A percentile compares a stretch with the other conserved stretches of the same genome.
Conservation (phyloP, 2,329 filamentous ascomycete species). For the Beauveria bassiana region DNA sequence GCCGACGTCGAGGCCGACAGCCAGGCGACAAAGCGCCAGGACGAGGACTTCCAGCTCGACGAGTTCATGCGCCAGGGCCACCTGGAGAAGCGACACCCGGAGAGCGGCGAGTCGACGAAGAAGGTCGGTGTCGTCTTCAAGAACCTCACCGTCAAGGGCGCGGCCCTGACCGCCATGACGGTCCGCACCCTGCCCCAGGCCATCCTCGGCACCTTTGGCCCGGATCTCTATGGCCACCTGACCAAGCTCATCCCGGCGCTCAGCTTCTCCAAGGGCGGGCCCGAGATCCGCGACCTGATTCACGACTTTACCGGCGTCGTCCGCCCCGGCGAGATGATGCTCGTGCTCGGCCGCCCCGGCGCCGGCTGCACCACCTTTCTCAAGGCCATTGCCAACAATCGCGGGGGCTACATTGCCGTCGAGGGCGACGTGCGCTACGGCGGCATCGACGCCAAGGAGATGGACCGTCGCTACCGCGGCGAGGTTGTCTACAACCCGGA, state of each 20-base stretch:
- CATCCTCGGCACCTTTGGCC: slow-evolving; percentile 70
- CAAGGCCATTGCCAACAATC: slow-evolving; percentile 66
- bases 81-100: slow-evolving; percentile 60
- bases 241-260: slow-evolving; percentile 9
- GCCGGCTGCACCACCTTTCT: slow-evolving; percentile 71
- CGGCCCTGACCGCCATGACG: slow-evolving; percentile 58
- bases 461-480: slow-evolving; percentile 47
- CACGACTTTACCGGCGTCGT: slow-evolving; percentile 27
- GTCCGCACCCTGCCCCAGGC: slow-evolving; percentile 68
- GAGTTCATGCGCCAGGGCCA: slow-evolving; percentile 67
- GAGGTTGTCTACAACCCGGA: slow-evolving; percentile 61
- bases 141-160: slow-evolving; percentile 65
- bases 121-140: slow-evolving; percentile 73
- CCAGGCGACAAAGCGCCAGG: slow-evolving; percentile 26
- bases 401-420: slow-evolving; percentile 56
- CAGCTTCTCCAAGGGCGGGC: slow-evolving; percentile 7
- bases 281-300: slow-evolving; percentile 21
- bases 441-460: slow-evolving; percentile 34
- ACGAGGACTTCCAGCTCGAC: slow-evolving; percentile 59
- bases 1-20: slow-evolving; percentile 10
- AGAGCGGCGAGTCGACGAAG: slow-evolving; percentile 58
- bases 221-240: slow-evolving; percentile 57
- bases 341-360: slow-evolving; percentile 59
- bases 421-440: slow-evolving; percentile 61
- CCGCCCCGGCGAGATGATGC: slow-evolving; percentile 30